Percentiles rank a stretch among this genome's conserved stretches.
Evolutionary conservation across 352 stramenopile species (phyloP).

Genomic region (Thraustotheca clavata): DNA sequence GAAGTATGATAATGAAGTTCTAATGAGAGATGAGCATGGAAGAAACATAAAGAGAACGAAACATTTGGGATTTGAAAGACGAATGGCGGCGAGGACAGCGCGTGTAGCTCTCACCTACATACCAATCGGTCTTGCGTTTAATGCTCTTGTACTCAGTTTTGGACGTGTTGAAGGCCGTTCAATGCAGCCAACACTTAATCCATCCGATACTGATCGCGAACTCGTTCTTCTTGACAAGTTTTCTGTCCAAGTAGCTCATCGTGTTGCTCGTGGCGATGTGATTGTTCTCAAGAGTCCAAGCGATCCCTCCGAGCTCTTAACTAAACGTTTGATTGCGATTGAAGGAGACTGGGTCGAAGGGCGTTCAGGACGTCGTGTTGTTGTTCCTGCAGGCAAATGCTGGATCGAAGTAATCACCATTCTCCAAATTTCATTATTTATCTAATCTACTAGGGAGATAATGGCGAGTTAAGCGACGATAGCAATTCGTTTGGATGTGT

Average conservation of each 20-base stretch:
- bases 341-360: constrained; percentile 67
- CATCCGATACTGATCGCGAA: constrained; percentile 35
- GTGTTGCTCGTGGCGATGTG: constrained; percentile 58
- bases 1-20: no score
- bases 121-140: constrained; percentile 68
- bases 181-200: constrained; percentile 77
- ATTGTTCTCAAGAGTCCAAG: constrained; percentile 69
- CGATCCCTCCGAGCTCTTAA: constrained; percentile 43
- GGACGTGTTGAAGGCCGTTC: constrained; percentile 70
- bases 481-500: constrained; percentile 68
- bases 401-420: constrained; percentile 49
- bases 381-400: constrained; percentile 69
- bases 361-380: constrained; percentile 28
- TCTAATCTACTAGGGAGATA: constrained; percentile 36
- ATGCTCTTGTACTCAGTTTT: constrained; percentile 56
- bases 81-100: neutral
- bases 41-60: no score
- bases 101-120: constrained; percentile 34
- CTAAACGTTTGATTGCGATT: constrained; percentile 69
- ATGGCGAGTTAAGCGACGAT: constrained; percentile 62
- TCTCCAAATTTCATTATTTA: neutral
- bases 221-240: constrained; percentile 82
- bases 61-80: no score
- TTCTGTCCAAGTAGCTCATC: constrained; percentile 62
- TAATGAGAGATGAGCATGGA: no score